Percentiles rank a stretch among this genome's conserved stretches.
phyloP scores from a whole-genome alignment of 768 basidiomycete species.

The Tulasnella sp. region DNA sequence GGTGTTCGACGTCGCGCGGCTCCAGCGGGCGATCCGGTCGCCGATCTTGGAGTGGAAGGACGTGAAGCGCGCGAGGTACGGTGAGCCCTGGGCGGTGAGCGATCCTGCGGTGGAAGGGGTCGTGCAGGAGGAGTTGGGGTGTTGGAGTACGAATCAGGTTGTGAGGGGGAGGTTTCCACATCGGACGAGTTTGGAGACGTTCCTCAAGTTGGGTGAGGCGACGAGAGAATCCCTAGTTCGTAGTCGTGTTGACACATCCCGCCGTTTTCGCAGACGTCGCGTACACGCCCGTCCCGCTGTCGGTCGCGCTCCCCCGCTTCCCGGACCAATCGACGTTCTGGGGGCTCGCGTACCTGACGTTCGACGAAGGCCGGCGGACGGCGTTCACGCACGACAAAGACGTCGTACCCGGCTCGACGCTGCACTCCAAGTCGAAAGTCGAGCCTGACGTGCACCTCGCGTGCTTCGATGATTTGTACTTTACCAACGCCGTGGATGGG shows the following conservation, averaged over 20 bases:
- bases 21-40: constrained; percentile 33
- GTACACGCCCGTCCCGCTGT: not conserved
- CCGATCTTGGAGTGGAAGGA: constrained; percentile 55
- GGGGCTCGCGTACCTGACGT: constrained; percentile 18
- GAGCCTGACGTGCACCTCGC: constrained; percentile 19
- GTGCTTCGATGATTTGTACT: constrained; percentile 19
- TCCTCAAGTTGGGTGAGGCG: not conserved
- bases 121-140: constrained; percentile 4
- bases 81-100: not conserved
- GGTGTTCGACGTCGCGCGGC: constrained; percentile 46
- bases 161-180: not conserved
- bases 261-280: not conserved
- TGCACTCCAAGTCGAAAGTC: not conserved
- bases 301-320: not conserved
- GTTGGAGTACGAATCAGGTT: constrained; percentile 10
- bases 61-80: constrained; percentile 35
- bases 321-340: constrained; percentile 16
- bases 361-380: constrained; percentile 12
- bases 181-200: not conserved
- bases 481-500: constrained; percentile 1
- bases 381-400: constrained; percentile 1
- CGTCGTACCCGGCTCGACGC: not conserved
- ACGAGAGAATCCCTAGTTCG: not conserved
- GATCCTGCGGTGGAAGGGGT: not conserved
- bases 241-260: not conserved